A percentile compares a stretch with the other conserved stretches of the same genome.
Evolutionary conservation across 331 rosid genomes (phyloP).

Genomic region (Ulmus americana): DNA sequence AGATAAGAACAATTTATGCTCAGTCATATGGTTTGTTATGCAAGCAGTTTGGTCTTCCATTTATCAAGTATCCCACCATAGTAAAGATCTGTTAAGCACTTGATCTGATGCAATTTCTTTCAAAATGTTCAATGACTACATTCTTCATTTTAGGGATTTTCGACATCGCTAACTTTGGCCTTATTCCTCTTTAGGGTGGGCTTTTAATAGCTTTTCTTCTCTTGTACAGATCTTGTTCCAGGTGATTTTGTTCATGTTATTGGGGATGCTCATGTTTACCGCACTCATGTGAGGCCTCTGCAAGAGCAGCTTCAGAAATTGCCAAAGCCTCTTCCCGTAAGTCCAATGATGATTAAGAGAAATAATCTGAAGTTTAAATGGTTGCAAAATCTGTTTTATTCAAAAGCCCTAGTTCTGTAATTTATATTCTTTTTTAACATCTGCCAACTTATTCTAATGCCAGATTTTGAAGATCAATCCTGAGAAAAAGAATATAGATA

Average conservation of each 20-base stretch:
- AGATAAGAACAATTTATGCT: too few species aligned
- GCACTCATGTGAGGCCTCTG: constrained; percentile 87
- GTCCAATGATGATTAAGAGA: constrained; percentile 17
- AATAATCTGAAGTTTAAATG: background rate
- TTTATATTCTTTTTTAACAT: constrained; percentile 1
- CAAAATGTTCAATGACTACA: too few species aligned
- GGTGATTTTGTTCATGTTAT: constrained; percentile 85
- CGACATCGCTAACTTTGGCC: background rate
- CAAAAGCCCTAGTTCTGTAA: background rate
- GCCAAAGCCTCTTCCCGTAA: constrained; percentile 95
- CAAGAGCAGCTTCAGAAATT: constrained; percentile 84
- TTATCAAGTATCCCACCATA: background rate
- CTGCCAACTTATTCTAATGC: constrained; percentile 25
- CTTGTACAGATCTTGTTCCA: constrained; percentile 58
- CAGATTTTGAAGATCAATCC: constrained; percentile 82
- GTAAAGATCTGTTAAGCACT: background rate
- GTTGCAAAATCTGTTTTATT: background rate
- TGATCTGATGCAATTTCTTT: background rate
- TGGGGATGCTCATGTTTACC: constrained; percentile 97
- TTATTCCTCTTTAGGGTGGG: background rate
- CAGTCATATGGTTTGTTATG: background rate
- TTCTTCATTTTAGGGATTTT: background rate
- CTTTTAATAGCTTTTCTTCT: constrained; percentile 6
- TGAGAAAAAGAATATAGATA: constrained; percentile 74
- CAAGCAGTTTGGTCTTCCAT: background rate